Evolutionary conservation across 192 early-diverging fungal genomes (phyloP).

Genomic region (Dissophora ornata): DNA sequence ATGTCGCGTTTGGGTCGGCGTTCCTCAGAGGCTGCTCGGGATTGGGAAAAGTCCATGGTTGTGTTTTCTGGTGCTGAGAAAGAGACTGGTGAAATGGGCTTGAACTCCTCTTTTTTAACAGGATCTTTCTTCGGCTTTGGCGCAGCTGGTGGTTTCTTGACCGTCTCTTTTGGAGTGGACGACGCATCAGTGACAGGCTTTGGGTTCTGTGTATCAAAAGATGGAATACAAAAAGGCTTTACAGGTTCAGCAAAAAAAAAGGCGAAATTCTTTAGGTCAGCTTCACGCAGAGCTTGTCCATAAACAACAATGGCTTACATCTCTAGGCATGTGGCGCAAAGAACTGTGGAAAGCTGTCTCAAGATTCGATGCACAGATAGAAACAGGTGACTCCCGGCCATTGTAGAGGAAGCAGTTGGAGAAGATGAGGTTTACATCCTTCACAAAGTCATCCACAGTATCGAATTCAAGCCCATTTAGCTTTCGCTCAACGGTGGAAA

Average conservation of each 20-base stretch:
- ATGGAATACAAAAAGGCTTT: no score
- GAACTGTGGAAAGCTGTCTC: slow-evolving; percentile 77
- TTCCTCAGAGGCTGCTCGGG: slow-evolving; percentile 59
- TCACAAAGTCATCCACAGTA: slow-evolving; percentile 71
- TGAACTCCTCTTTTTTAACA: slow-evolving; percentile 38
- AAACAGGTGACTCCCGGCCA: slow-evolving; percentile 76
- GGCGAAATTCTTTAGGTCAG: background rate
- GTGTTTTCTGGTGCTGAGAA: slow-evolving; percentile 5
- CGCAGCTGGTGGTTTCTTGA: slow-evolving; percentile 31
- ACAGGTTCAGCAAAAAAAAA: slow-evolving; percentile 2
- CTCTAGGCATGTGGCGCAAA: slow-evolving; percentile 79
- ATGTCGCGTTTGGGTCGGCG: slow-evolving; percentile 75
- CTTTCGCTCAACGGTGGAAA: slow-evolving; percentile 79
- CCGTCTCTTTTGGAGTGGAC: slow-evolving; percentile 11
- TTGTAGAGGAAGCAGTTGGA: slow-evolving; percentile 87
- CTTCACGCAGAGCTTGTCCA: no score
- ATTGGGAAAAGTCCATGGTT: slow-evolving; percentile 13
- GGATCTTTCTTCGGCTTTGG: slow-evolving; percentile 43
- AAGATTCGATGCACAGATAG: slow-evolving; percentile 74
- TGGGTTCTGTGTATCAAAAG: slow-evolving; percentile 6
- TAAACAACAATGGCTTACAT: slow-evolving; percentile 41
- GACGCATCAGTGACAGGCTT: slow-evolving; percentile 6
- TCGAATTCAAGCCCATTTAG: slow-evolving; percentile 70
- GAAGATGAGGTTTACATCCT: slow-evolving; percentile 80
- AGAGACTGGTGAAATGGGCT: background rate